phyloP scores from a whole-genome alignment of 345 rosid genomes.

The Corchorus olitorius region DNA sequence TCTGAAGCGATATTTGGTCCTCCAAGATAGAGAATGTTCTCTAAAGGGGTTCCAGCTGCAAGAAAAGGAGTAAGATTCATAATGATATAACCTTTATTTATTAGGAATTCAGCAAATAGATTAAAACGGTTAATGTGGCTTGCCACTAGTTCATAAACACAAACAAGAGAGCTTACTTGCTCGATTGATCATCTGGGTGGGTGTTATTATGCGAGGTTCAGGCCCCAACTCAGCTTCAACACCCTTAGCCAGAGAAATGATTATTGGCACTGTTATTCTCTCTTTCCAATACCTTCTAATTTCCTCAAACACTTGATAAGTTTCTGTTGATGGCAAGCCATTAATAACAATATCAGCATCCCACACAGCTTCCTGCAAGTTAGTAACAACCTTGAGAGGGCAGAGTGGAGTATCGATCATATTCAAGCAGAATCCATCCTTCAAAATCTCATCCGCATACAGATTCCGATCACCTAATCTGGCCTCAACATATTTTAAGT shows the following conservation, averaged over 20 bases:
- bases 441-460: slow-evolving; percentile 86
- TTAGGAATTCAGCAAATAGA: background rate
- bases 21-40: slow-evolving; percentile 90
- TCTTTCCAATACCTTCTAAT: slow-evolving; percentile 89
- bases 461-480: slow-evolving; percentile 90
- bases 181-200: slow-evolving; percentile 86
- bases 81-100: background rate
- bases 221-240: slow-evolving; percentile 86
- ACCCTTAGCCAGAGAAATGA: slow-evolving; percentile 89
- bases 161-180: slow-evolving; percentile 65
- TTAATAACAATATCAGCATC: slow-evolving; percentile 96
- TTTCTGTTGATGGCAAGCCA: slow-evolving; percentile 95
- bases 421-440: slow-evolving; percentile 95
- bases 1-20: slow-evolving; percentile 99
- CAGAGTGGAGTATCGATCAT: slow-evolving; percentile 95
- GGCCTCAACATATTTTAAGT: slow-evolving; percentile 93
- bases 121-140: slow-evolving; percentile 11
- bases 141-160: slow-evolving; percentile 18
- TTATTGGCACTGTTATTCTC: slow-evolving; percentile 69
- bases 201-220: slow-evolving; percentile 82
- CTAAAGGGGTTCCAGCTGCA: slow-evolving; percentile 78
- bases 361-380: slow-evolving; percentile 98
- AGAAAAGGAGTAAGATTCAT: slow-evolving; percentile 11
- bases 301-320: slow-evolving; percentile 80
- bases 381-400: slow-evolving; percentile 91